Base-by-base conservation (phyloP, 2,329 filamentous ascomycete genomes). In the Aspergillus glaucus region DNA sequence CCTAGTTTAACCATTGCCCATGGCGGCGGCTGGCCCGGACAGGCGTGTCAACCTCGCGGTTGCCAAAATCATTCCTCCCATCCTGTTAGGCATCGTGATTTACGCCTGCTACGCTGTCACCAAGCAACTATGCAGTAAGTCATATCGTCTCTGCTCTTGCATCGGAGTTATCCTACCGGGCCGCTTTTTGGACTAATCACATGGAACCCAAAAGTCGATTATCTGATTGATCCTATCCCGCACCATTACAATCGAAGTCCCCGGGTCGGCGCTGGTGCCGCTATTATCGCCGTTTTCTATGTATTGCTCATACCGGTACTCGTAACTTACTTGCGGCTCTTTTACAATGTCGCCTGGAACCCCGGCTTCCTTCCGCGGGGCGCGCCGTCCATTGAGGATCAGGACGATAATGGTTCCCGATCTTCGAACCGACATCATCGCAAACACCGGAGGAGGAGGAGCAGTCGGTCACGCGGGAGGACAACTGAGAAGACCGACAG, bases 21-120 rank as follows among this genome's bases (percentile, higher is more conserved):
- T 62, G 37, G 19, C 19, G 37, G 37, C 37, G 37, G 37, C 37
- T 19, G 19, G 37, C 47, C 60, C 64, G 55, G 61, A 68, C 49
- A 70, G 69, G 57, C 70, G 74, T 55, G 70, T 75, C 44, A 82
- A 81, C 65, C 70, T 78, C 59, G 81, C 78, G 68, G 76, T 79
- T 43, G 80, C 83, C 45, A 78, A 85, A 50, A 68, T 86, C 48
- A 82, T 95, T 49, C 90, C 90, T 3, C 57, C 84, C 36, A 64
- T 92, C 45, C 78, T 95, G 37, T 68, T 82, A 30, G 84, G 77
- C 26, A 75, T 80, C 34, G 77, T 88, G 52, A 82, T 76, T 34
- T 89, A 88, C 67, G 80, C 80, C 17, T 86, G 82, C 30, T 95
- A 86, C 70, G 82, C 83, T 12, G 67, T 90, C 44, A 80, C 87